Percentiles rank a stretch among this genome's conserved stretches.
Conservation (phyloP, 2,329 filamentous ascomycete genomes). For the Magnaporthiopsis poae region DNA sequence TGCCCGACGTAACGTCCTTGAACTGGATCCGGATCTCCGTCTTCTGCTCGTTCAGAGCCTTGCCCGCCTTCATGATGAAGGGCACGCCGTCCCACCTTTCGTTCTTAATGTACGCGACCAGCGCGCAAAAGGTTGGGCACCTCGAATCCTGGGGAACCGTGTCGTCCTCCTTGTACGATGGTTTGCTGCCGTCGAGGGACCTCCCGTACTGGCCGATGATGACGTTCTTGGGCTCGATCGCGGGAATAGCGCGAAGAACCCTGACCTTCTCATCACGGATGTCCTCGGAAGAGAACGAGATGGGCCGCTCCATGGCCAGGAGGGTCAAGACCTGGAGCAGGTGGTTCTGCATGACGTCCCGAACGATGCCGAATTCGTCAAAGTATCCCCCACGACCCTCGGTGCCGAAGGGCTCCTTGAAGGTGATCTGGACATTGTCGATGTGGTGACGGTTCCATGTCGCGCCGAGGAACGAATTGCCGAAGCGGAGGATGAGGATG, state of each 20-base stretch:
- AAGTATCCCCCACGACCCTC: constrained; percentile 98
- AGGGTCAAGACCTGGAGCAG: constrained; percentile 91
- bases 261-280: constrained; percentile 98
- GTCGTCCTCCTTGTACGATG: constrained; percentile 96
- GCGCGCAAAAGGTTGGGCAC: constrained; percentile 94
- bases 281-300: constrained; percentile 95
- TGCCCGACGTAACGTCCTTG: constrained; percentile 97
- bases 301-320: constrained; percentile 93
- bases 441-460: constrained; percentile 99
- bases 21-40: constrained; percentile 98
- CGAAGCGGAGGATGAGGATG: constrained; percentile 92
- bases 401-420: constrained; percentile 98
- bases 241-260: constrained; percentile 82
- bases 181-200: constrained; percentile 91
- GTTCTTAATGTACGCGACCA: constrained; percentile 98
- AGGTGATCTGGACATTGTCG: constrained; percentile 97
- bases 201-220: constrained; percentile 98
- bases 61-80: constrained; percentile 98
- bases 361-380: constrained; percentile 97
- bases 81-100: constrained; percentile 98
- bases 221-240: constrained; percentile 98
- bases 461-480: constrained; percentile 95
- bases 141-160: constrained; percentile 94
- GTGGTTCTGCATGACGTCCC: constrained; percentile 99
- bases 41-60: constrained; percentile 98